A percentile compares a stretch with the other conserved stretches of the same genome.
phyloP scores from a whole-genome alignment of 169 alveolate genomes.

The Ichthyophthirius multifiliis region DNA sequence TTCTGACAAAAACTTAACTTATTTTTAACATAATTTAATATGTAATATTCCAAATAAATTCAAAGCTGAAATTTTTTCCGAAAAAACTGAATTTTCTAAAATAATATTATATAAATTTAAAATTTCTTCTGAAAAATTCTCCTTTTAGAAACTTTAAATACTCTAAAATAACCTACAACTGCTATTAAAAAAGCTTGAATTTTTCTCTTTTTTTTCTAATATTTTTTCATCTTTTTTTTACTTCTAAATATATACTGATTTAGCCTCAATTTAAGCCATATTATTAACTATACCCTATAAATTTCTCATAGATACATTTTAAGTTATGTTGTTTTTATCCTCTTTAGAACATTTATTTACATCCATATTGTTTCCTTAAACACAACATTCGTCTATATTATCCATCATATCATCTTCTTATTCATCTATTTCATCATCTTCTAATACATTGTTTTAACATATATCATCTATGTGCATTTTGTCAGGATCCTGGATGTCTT shows the following conservation, averaged over 20 bases:
- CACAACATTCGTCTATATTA: background rate
- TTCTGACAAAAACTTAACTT: background rate
- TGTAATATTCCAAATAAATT: background rate
- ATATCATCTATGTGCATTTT: background rate
- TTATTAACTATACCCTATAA: background rate
- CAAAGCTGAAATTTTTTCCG: background rate
- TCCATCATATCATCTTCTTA: background rate
- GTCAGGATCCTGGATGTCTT: background rate
- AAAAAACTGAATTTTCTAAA: background rate
- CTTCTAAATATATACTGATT: background rate
- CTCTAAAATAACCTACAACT: background rate
- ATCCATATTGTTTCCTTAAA: background rate
- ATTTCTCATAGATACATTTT: background rate
- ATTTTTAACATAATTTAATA: background rate
- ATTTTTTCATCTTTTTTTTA: background rate
- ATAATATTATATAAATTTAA: background rate
- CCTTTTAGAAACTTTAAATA: background rate
- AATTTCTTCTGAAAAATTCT: background rate
- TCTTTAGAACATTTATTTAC: no score
- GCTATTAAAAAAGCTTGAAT: background rate
- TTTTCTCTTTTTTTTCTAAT: background rate
- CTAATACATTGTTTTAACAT: background rate
- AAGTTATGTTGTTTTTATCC: background rate
- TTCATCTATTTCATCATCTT: conserved; percentile 6
- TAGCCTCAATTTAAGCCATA: background rate